A percentile compares a stretch with the other conserved stretches of the same genome.
Evolutionary conservation across 805 yeast genomes (phyloP).

Genomic region (Starmerella riodocensis): DNA sequence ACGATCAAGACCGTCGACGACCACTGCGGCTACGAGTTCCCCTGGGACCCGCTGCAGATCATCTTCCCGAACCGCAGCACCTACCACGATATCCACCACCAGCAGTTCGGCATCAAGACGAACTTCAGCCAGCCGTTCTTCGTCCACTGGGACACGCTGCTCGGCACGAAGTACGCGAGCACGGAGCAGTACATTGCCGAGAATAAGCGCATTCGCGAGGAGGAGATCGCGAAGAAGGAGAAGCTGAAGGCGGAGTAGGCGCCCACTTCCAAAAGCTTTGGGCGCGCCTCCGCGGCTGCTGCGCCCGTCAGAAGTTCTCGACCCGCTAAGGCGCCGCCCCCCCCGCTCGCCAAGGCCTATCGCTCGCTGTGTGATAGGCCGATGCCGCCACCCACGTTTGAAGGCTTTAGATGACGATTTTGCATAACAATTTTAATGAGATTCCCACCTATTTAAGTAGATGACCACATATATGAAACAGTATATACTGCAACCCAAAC

Average conservation of each 20-base stretch:
- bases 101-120: slow-evolving; percentile 83
- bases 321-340: no score
- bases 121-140: slow-evolving; percentile 95
- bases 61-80: slow-evolving; percentile 90
- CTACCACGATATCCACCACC: slow-evolving; percentile 96
- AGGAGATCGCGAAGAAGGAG: slow-evolving; percentile 34
- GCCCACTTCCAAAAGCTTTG: no score
- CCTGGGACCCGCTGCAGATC: slow-evolving; percentile 79
- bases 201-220: slow-evolving; percentile 55
- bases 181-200: slow-evolving; percentile 50
- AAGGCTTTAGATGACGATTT: no score
- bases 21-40: slow-evolving; percentile 94
- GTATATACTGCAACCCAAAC: no score
- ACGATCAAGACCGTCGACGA: slow-evolving; percentile 96
- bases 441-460: no score
- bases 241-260: slow-evolving; percentile 12
- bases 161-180: slow-evolving; percentile 58
- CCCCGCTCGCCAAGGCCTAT: no score
- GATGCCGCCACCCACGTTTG: no score
- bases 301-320: no score
- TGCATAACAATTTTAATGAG: no score
- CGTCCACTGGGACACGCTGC: slow-evolving; percentile 74
- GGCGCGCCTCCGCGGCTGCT: no score
- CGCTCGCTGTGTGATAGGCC: no score
- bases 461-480: no score